Percentiles rank a stretch among this genome's conserved stretches.
These are phyloP conservation scores for Lactifluus hygrophoroides DNA, from an alignment of 768 basidiomycete species.

Conservation along the genomic window DNA sequence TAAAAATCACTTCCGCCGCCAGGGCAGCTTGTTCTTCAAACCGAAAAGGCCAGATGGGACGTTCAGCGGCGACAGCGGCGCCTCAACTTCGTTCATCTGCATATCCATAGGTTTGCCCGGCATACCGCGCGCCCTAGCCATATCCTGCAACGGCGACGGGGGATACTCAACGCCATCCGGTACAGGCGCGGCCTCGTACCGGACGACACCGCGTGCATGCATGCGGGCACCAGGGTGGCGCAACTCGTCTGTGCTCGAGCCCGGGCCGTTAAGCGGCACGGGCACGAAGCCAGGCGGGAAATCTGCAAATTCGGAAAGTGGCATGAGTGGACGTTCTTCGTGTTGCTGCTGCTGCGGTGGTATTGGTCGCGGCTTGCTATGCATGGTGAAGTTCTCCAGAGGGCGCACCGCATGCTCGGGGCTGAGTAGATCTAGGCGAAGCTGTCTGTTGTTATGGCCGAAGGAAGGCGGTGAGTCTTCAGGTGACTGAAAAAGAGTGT, in stretches of 20 bases:
- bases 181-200: slow-evolving; percentile 16
- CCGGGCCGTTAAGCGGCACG: neutral
- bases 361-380: neutral
- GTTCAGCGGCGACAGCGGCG: neutral
- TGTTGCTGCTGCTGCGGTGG: neutral
- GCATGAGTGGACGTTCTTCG: neutral
- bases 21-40: slow-evolving; percentile 1
- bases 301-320: slow-evolving; percentile 4
- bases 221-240: neutral
- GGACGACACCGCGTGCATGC: neutral
- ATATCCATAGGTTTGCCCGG: neutral
- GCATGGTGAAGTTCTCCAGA: neutral
- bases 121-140: neutral
- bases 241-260: neutral
- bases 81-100: neutral
- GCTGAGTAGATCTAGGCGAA: slow-evolving; percentile 24
- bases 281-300: slow-evolving; percentile 2
- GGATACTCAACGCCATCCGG: slow-evolving; percentile 15
- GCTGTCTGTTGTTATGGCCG: slow-evolving; percentile 4
- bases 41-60: neutral
- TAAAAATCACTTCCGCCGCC: slow-evolving; percentile 19
- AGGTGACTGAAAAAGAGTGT: slow-evolving; percentile 17
- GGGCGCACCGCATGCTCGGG: slow-evolving; percentile 24
- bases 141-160: slow-evolving; percentile 3
- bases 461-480: slow-evolving; percentile 20